Percentiles rank a stretch among this genome's conserved stretches.
These are phyloP conservation scores for Lolium rigidum DNA, from an alignment of 176 grass and related monocot genomes.

Conservation along the genomic window DNA sequence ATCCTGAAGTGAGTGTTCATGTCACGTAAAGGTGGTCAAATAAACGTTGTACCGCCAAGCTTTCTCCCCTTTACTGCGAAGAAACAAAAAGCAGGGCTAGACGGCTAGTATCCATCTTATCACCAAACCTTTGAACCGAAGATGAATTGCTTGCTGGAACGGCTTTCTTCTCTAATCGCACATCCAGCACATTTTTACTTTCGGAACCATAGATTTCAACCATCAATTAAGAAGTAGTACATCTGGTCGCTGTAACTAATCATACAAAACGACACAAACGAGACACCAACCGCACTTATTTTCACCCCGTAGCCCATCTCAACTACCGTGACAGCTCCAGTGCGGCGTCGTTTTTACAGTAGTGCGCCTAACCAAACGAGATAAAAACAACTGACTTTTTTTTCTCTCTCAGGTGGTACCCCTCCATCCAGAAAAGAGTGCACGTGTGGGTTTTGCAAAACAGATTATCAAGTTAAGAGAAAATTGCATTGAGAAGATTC, in stretches of 20 bases:
- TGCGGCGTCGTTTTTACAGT: not conserved
- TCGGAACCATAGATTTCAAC: not conserved
- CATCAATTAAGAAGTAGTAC: not conserved
- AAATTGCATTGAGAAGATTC: no score
- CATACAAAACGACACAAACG: not conserved
- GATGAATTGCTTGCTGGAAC: not conserved
- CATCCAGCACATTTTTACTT: not conserved
- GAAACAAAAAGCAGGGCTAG: not conserved
- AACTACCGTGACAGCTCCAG: constrained; percentile 33
- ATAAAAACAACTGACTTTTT: not conserved
- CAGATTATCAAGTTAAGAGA: no score
- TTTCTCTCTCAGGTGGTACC: not conserved
- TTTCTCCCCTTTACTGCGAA: not conserved
- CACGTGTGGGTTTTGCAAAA: no score
- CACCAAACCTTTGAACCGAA: constrained; percentile 4
- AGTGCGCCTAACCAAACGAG: not conserved
- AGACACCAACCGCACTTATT: not conserved
- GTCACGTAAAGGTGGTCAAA: not conserved
- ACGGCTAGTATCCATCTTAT: not conserved
- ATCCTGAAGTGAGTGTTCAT: not conserved
- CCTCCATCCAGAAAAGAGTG: no score
- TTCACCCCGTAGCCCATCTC: not conserved
- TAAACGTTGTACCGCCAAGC: not conserved
- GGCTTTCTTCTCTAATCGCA: not conserved
- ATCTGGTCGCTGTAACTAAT: not conserved